A percentile compares a stretch with the other conserved stretches of the same genome.
phyloP scores from a whole-genome alignment of 352 stramenopile genomes.

The Lagenidium giganteum region DNA sequence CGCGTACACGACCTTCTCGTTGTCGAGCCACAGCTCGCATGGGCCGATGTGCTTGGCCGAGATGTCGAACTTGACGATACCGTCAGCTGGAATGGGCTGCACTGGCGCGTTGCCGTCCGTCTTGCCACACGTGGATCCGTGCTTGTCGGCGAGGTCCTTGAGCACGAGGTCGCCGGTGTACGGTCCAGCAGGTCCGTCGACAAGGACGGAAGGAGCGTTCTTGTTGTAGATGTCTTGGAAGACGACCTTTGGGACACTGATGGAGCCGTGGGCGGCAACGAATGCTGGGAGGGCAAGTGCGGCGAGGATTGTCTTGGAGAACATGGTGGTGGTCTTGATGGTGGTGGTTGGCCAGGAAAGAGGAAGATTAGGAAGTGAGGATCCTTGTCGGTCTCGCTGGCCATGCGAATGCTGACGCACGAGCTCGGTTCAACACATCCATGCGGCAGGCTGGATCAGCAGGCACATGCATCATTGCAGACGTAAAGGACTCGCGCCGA shows the following conservation, averaged over 20 bases:
- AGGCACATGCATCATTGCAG: too few relatives aligned
- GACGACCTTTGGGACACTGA: conserved; percentile 3
- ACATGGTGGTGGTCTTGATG: too few relatives aligned
- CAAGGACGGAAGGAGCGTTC: conserved; percentile 7
- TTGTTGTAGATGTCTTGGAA: conserved; percentile 16
- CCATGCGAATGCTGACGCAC: too few relatives aligned
- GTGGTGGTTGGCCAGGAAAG: too few relatives aligned
- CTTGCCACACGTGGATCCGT: conserved; percentile 31
- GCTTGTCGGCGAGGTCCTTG: conserved; percentile 18
- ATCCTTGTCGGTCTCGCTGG: too few relatives aligned
- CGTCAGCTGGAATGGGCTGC: conserved; percentile 18
- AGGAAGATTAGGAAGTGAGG: too few relatives aligned
- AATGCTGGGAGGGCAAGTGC: conserved; percentile 1
- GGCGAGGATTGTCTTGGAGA: too few relatives aligned
- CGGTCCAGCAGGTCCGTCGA: conserved; percentile 14
- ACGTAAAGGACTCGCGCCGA: too few relatives aligned
- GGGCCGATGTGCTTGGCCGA: conserved; percentile 30
- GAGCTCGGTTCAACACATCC: too few relatives aligned
- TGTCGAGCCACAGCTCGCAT: conserved; percentile 40
- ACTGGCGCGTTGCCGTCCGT: conserved; percentile 21
- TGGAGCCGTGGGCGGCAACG: conserved; percentile 10
- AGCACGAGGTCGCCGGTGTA: conserved; percentile 26
- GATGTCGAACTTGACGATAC: conserved; percentile 22
- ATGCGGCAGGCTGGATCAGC: too few relatives aligned
- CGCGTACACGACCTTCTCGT: conserved; percentile 22